Conservation (phyloP, 2,329 filamentous ascomycete species). For the Exophiala viscosa region DNA sequence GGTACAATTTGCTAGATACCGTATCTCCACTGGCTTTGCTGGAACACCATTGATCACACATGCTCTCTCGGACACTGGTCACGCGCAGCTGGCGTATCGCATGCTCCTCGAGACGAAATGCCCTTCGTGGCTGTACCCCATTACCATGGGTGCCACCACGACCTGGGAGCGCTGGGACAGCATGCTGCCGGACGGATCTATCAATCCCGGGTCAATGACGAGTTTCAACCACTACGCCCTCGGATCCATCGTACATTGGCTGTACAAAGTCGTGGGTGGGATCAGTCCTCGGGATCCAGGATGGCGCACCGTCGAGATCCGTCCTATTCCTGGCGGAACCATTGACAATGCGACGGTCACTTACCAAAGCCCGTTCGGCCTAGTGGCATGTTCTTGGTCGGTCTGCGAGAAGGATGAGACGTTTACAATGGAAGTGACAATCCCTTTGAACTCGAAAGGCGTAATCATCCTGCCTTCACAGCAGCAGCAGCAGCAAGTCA, state of each 20-base stretch:
- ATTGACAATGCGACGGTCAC: slow-evolving; percentile 31
- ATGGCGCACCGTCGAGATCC: slow-evolving; percentile 32
- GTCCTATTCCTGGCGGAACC: slow-evolving; percentile 33
- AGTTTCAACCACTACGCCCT: slow-evolving; percentile 45
- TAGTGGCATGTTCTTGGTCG: slow-evolving; percentile 28
- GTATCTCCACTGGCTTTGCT: slow-evolving; percentile 37
- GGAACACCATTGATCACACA: slow-evolving; percentile 34
- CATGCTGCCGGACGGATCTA: slow-evolving; percentile 36
- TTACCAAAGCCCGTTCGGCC: slow-evolving; percentile 34
- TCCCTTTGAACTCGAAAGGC: neutral
- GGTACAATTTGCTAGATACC: slow-evolving; percentile 28
- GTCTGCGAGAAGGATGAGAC: neutral
- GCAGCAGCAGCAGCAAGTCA: neutral
- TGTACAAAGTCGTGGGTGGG: slow-evolving; percentile 37
- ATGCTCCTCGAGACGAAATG: slow-evolving; percentile 39
- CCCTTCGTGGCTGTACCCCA: slow-evolving; percentile 40
- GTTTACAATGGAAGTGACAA: neutral
- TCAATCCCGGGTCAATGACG: slow-evolving; percentile 43
- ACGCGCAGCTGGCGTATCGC: slow-evolving; percentile 34
- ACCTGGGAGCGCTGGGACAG: slow-evolving; percentile 46
- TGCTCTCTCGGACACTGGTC: slow-evolving; percentile 29
- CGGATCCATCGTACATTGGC: slow-evolving; percentile 39
- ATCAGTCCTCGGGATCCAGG: slow-evolving; percentile 32
- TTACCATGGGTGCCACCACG: slow-evolving; percentile 42
- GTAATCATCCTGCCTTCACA: neutral